Base-by-base conservation (phyloP, 2,329 filamentous ascomycete genomes). In the Pseudogymnoascus sp. region DNA sequence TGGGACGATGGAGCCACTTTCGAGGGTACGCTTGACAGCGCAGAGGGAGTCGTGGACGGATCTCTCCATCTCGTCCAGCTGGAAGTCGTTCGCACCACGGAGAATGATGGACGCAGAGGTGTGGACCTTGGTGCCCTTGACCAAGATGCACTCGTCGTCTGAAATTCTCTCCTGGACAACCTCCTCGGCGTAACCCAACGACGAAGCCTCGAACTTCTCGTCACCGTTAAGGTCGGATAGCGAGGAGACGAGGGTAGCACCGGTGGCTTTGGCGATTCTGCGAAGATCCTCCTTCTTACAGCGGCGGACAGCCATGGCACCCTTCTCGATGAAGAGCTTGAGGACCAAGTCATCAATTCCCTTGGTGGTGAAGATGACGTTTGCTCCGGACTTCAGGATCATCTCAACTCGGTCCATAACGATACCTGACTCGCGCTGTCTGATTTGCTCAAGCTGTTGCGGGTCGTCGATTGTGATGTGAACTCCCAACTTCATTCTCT, bases 281-380 rank as follows among this genome's bases (percentile, higher is more conserved):
- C 95, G 84, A 66, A 99, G 81, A 73, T 99, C 95, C 79, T 99
- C 95, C 84, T 99, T 99, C 83, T 97, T 99, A 79, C 93, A 97
- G 74, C 95, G 85, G 73, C 95, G 85, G 60, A 99, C 92, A 62
- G 90, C 95, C 89, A 99, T 97, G 64, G 92, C 93, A 65, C 93
- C 93, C 75, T 86, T 90, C 81, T 99, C 95, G 64, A 99, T 82
- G 74, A 99, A 97, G 66, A 90, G 83, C 83, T 99, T 99, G 68
- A 99, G 79, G 70, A 91, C 91, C 75, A 99, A 82, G 72, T 99
- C 95, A 73, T 99, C 95, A 69, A 99, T 99, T 71, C 95, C 95
- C 84, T 99, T 99, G 66, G 95, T 99, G 5, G 95, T 99, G 68
- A 99, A 81, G 65, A 99, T 82, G 66, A 99, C 95, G 75, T 97